A percentile compares a stretch with the other conserved stretches of the same genome.
Conservation (phyloP, 495 filamentous ascomycete species). For the Penicillium crystallinum region DNA sequence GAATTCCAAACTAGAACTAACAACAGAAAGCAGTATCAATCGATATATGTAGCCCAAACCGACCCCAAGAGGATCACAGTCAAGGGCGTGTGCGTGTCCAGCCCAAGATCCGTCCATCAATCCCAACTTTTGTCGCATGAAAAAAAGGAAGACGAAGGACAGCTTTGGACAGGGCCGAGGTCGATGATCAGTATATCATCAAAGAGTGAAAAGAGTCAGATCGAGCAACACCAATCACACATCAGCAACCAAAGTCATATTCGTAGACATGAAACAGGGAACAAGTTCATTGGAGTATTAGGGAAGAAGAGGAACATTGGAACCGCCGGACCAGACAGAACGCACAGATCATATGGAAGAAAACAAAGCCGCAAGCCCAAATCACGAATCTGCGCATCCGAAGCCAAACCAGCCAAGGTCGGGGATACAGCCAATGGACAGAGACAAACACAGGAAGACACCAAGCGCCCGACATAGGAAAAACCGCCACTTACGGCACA, state of each 20-base stretch:
- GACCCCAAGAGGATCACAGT: background rate
- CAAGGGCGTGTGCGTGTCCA: background rate
- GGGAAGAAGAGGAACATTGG: background rate
- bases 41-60: background rate
- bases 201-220: background rate
- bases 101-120: background rate
- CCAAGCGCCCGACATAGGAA: conserved; percentile 19
- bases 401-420: background rate
- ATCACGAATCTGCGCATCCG: background rate
- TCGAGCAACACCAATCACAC: background rate
- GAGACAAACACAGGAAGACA: background rate
- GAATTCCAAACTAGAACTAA: background rate
- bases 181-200: background rate
- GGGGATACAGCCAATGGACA: background rate
- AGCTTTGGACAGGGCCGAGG: background rate
- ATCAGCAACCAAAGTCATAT: background rate
- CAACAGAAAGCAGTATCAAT: background rate
- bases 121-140: background rate
- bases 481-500: conserved; percentile 20
- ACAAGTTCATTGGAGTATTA: conserved; percentile 9
- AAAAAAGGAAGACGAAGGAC: background rate
- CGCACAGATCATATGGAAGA: background rate
- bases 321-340: background rate
- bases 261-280: background rate
- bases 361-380: background rate